phyloP scores from a whole-genome alignment of 352 stramenopile species.

The Phytophthora constricta region DNA sequence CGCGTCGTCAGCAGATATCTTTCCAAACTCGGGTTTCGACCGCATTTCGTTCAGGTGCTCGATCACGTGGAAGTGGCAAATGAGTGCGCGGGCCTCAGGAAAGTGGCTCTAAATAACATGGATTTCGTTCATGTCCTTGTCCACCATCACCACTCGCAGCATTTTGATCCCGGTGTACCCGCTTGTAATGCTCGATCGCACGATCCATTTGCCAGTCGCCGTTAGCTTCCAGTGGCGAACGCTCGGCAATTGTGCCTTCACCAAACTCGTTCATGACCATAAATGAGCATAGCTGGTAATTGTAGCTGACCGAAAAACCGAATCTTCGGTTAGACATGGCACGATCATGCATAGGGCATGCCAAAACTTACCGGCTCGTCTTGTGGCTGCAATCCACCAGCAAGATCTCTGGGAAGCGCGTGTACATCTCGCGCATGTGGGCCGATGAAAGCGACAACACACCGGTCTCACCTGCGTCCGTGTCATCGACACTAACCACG shows the following conservation, averaged over 20 bases:
- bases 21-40: conserved; percentile 15
- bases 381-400: conserved; percentile 18
- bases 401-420: conserved; percentile 5
- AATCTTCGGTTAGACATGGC: no score
- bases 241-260: conserved; percentile 9
- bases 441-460: conserved; percentile 1
- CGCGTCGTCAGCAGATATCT: conserved; percentile 5
- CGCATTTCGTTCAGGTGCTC: conserved; percentile 14
- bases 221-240: conserved; percentile 14
- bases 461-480: not conserved
- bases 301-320: conserved; percentile 17
- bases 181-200: conserved; percentile 15
- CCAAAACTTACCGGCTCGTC: conserved; percentile 6
- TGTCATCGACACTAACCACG: not conserved
- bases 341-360: no score
- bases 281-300: conserved; percentile 25
- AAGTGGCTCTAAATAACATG: conserved; percentile 16
- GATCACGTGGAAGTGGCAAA: conserved; percentile 30
- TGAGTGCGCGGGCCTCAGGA: conserved; percentile 2
- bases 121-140: conserved; percentile 32
- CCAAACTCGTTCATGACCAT: conserved; percentile 17
- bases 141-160: conserved; percentile 24
- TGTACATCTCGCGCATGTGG: conserved; percentile 6
- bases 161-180: not conserved
- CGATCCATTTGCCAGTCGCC: conserved; percentile 23